Evolutionary conservation across 2,329 filamentous ascomycete species (phyloP), one percentile per base, ranked within the genome.

Genomic region (Colletotrichum simmondsii): DNA sequence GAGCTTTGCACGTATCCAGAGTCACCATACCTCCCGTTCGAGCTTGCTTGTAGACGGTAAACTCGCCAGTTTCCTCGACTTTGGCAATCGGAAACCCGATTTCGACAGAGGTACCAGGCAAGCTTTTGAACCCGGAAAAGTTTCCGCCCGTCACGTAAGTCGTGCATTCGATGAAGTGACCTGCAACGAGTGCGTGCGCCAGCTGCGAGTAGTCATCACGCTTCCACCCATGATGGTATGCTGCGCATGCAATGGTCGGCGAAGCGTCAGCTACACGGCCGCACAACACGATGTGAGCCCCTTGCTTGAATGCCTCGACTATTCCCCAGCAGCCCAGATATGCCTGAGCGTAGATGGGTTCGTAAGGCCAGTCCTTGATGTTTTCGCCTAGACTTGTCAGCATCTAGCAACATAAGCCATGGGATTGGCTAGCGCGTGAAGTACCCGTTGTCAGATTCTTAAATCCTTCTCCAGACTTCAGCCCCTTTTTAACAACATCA

Each of bases 61-160:
- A 86, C 2, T 80, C 81, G 0, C 87, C 87, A 71, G 85, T 82
- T 0, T 30, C 76, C 3, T 81, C 83, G 16, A 90, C 80, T 64
- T 89, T 87, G 0, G 84, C 86, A 69, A 90, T 88, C 0, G 85
- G 86, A 59, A 86, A 87, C 4, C 86, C 83, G 22, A 86, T 81
- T 62, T 86, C 82, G 14, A 65, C 22, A 12, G 46, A 46, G 19
- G 37, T 35, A 53, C 65, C 60, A 16, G 70, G 59, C 5, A 72
- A 30, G 11, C 10, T 24, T 67, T 84, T 83, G 72, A 85, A 85
- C 1, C 87, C 88, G 0, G 86, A 81, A 65, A 89, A 89, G 70
- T 90, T 89, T 0, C 81, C 85, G 0, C 88, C 88, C 1, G 86
- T 88, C 6, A 86, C 84, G 74, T 89, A 89, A 0, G 84, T 82